These are phyloP conservation scores for Furcasterigmium sp. DNA, from an alignment of 2,329 filamentous ascomycete genomes.

Conservation along the genomic window DNA sequence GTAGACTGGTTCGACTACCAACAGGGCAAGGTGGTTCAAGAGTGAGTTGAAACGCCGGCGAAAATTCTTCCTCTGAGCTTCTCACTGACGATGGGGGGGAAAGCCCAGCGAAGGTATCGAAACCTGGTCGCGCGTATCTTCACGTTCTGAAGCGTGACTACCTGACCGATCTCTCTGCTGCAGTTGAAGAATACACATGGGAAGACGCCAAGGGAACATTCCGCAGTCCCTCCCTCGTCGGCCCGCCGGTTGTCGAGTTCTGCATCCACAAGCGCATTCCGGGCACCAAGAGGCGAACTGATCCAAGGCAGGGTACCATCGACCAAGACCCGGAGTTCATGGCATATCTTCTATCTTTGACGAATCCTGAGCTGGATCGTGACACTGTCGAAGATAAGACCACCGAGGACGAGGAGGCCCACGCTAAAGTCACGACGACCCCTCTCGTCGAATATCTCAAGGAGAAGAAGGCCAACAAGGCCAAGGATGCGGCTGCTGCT, in stretches of 20 bases:
- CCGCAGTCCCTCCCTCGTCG: constrained; percentile 66
- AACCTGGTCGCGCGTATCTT: constrained; percentile 74
- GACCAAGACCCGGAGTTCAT: constrained; percentile 97
- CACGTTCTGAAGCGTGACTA: constrained; percentile 70
- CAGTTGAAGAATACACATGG: constrained; percentile 65
- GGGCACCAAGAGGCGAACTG: constrained; percentile 65
- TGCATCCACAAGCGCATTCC: constrained; percentile 81
- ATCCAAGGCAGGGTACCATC: constrained; percentile 87
- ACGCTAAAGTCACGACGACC: constrained; percentile 68
- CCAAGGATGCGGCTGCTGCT: constrained; percentile 49
- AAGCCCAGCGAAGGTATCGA: constrained; percentile 80
- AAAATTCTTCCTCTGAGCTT: constrained; percentile 4
- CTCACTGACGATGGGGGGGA: not conserved
- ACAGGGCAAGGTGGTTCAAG: constrained; percentile 69
- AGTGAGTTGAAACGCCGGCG: constrained; percentile 51
- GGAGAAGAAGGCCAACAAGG: constrained; percentile 81
- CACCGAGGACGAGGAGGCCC: constrained; percentile 47
- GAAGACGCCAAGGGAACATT: constrained; percentile 76
- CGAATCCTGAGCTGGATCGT: constrained; percentile 55
- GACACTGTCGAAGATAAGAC: constrained; percentile 43
- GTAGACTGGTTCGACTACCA: constrained; percentile 76
- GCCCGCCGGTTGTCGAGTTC: constrained; percentile 75
- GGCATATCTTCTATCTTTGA: constrained; percentile 81
- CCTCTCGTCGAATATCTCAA: constrained; percentile 85
- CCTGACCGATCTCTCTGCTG: constrained; percentile 62